Evolutionary conservation across 768 basidiomycete species (phyloP), one percentile per base, ranked within the genome.

Genomic region (Lactarius akahatsu): DNA sequence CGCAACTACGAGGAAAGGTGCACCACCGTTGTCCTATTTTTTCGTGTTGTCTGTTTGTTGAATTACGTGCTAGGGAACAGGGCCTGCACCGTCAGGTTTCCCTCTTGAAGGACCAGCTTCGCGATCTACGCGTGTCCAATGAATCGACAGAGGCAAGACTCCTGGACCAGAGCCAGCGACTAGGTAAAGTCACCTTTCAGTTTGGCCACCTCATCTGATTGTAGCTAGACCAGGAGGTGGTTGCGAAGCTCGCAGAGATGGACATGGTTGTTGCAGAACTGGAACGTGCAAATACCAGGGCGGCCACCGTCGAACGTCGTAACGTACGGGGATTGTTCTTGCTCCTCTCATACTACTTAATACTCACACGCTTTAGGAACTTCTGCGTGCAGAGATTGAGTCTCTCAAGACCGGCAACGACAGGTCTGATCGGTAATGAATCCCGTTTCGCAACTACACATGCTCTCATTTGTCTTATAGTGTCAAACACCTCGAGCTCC

Each of bases 1-100:
- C 83, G 93, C 59, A 99, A 98, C 76, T 98, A 96, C 71, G 95
- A 96, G 76, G 96, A 96, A 73, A 85, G 96, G 94, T 94, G 71
- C 34, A 86, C 76, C 10, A 43, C 30, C 3, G 28, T 15, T 7
- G 10, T 43, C 32, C 62, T 16, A 9, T 38, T 23, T 52, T 2
- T 55, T 16, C 2, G 50, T 52, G 26, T 15, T 55, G 8, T 15
- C 34, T 56, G 23, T 11, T 38, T 56, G 23, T 56, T 62, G 41
- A 62, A n/a, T n/a, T n/a, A 50, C 52, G 30, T 66, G 20, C 43
- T 71, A 96, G 96, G 56, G 97, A 99, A 77, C 90, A 93, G 75
- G 96, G 96, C 72, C 79, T 98, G 52, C 91, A 92, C 66, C 87
- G 92, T n/a, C 97, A 98, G 74, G 83, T 98, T 13, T 80, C 89